Evolutionary conservation across 1,139 yeast genomes (phyloP), one percentile per base, ranked within the genome.

Genomic region (Blastobotrys ciferrii): DNA sequence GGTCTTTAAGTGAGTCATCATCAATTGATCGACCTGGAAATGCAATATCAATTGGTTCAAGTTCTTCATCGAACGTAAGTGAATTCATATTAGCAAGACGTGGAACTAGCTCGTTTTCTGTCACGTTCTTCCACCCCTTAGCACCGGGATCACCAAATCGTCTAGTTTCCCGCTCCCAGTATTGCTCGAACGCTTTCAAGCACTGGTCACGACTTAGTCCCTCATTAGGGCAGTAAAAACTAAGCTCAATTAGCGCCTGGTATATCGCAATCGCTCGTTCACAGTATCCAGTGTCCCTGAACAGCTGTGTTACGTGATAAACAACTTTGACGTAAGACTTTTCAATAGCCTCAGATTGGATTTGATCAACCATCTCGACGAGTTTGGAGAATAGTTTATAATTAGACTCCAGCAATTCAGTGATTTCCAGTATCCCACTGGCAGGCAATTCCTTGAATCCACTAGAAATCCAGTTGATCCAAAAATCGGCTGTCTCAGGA

Each of bases 121-220:
- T 6, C 3, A 43, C 39, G 11, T 23, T 13, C 13, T 20, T 25
- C 51, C 51, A 48, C 7, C 41, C 40, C n/a, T 17, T 31, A 13
- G 51, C 43, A 15, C 36, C 43, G 6, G 6, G 12, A 13, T 58
- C 62, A 4, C 60, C 59, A 30, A 58, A 48, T 17, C 59, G 50
- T 1, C 54, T 42, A 1, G 53, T 45, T 37, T 58, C 62, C 44
- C 50, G 46, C 13, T 50, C 45, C 62, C 62, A 58, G 42, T 49
- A 58, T 40, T 39, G 40, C 15, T 39, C 37, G 14, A 58, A 49
- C 3, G 53, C 39, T n/a, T 39, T 30, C 28, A 40, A 25, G 9
- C 30, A 36, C 5, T 41, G 32, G n/a, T 38, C 39, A 4, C 19
- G n/a, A 2, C 44, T 41, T 20, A 31, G 19, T 3, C 31, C 30